A percentile compares a stretch with the other conserved stretches of the same genome.
Evolutionary conservation across 352 stramenopile species (phyloP).

Genomic region (Pilasporangium apinafurcum): DNA sequence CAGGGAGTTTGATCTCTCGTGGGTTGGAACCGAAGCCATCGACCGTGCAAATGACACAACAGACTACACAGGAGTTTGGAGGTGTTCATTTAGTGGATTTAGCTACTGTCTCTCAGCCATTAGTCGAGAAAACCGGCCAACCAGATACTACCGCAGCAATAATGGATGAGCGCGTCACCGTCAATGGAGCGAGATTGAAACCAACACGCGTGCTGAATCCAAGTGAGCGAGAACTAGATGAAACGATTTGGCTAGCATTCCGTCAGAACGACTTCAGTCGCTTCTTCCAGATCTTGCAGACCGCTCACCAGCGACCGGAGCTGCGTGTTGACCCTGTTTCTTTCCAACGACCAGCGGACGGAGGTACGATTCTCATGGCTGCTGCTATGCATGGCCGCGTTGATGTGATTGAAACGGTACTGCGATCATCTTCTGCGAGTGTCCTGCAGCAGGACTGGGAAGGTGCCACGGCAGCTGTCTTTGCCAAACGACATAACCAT

Average conservation of each 20-base stretch:
- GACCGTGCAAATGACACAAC: slow-evolving; percentile 56
- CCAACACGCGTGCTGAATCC: slow-evolving; percentile 74
- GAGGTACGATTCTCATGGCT: slow-evolving; percentile 72
- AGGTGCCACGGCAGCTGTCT: slow-evolving; percentile 40
- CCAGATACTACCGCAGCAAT: neutral
- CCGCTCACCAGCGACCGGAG: slow-evolving; percentile 27
- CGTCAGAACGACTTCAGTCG: slow-evolving; percentile 69
- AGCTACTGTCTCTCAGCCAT: slow-evolving; percentile 24
- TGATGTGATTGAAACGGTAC: slow-evolving; percentile 71
- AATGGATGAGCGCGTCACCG: slow-evolving; percentile 20
- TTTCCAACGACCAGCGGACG: slow-evolving; percentile 74
- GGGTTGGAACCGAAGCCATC: slow-evolving; percentile 15
- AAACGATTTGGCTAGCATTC: slow-evolving; percentile 77
- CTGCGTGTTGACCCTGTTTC: slow-evolving; percentile 25
- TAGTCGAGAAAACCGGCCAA: too few relatives aligned
- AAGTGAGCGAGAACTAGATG: slow-evolving; percentile 67
- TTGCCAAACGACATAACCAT: slow-evolving; percentile 53
- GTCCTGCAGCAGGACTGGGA: slow-evolving; percentile 64
- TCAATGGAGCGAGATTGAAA: slow-evolving; percentile 50
- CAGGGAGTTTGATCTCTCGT: slow-evolving; percentile 42
- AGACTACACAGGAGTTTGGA: slow-evolving; percentile 46
- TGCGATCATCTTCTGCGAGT: slow-evolving; percentile 35
- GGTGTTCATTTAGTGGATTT: slow-evolving; percentile 68
- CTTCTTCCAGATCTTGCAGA: slow-evolving; percentile 67
- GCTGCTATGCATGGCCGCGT: slow-evolving; percentile 63